A percentile compares a stretch with the other conserved stretches of the same genome.
Conservation (phyloP, 2,329 filamentous ascomycete genomes). For the Colletotrichum sp. region DNA sequence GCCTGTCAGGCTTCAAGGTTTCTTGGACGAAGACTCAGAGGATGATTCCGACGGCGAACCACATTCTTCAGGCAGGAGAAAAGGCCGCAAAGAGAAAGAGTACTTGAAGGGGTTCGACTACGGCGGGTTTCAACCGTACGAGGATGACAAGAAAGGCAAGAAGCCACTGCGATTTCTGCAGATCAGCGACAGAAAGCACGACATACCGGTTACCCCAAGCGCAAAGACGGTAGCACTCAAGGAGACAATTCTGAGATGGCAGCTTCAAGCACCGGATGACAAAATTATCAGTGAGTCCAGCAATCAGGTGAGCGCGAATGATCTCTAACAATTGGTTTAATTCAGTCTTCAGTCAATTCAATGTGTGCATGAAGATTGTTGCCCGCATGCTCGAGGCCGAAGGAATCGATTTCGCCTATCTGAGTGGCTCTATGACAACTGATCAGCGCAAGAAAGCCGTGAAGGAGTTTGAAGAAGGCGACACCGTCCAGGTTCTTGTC, state of each 20-base stretch:
- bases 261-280: conserved; percentile 32
- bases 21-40: not conserved
- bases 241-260: conserved; percentile 38
- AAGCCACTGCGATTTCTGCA: not conserved
- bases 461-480: conserved; percentile 27
- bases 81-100: not conserved
- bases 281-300: conserved; percentile 48
- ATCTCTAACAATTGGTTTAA: too few relatives aligned
- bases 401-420: conserved; percentile 40
- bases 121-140: not conserved
- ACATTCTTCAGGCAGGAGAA: too few relatives aligned
- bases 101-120: not conserved
- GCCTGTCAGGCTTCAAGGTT: not conserved
- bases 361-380: conserved; percentile 34
- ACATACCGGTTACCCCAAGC: conserved; percentile 24
- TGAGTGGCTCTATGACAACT: conserved; percentile 29
- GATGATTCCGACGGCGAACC: too few relatives aligned
- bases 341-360: conserved; percentile 40
- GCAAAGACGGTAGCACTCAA: conserved; percentile 37
- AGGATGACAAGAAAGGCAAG: not conserved
- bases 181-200: not conserved
- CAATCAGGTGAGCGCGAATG: too few relatives aligned
- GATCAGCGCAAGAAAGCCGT: conserved; percentile 26
- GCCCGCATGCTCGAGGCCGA: conserved; percentile 38
- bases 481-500: too few relatives aligned